Conservation (phyloP, 768 basidiomycete species). For the Mycena pura region DNA sequence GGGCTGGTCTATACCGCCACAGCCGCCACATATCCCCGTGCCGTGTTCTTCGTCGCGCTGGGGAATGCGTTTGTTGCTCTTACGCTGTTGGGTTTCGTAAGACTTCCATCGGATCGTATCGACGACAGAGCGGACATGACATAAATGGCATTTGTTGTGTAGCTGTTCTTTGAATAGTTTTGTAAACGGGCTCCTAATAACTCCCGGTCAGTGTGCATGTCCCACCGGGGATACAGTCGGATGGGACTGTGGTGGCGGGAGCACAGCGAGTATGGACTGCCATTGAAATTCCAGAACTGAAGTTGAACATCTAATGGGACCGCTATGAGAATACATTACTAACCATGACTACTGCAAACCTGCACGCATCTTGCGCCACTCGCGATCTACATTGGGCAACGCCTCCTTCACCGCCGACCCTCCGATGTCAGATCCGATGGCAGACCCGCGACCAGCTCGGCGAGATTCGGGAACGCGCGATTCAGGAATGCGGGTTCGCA, state of each 20-base stretch:
- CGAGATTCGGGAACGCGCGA: not conserved
- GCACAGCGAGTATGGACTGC: too few species aligned
- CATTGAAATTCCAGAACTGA: too few species aligned
- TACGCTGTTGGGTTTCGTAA: constrained; percentile 53
- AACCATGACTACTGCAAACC: too few species aligned
- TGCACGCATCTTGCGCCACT: not conserved
- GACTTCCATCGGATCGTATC: constrained; percentile 40
- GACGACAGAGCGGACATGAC: too few species aligned
- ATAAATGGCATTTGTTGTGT: too few species aligned
- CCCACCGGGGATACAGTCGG: too few species aligned
- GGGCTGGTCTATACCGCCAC: constrained; percentile 76
- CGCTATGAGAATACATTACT: too few species aligned
- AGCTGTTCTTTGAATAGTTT: too few species aligned
- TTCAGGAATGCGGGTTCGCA: not conserved
- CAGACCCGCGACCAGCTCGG: not conserved
- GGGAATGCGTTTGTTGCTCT: constrained; percentile 49
- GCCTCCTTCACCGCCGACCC: not conserved
- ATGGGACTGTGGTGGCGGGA: too few species aligned
- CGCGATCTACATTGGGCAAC: not conserved
- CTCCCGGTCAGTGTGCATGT: too few species aligned
- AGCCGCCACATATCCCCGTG: constrained; percentile 70
- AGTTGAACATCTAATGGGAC: too few species aligned
- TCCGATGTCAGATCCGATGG: not conserved
- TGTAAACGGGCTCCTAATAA: too few species aligned
- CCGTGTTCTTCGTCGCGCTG: constrained; percentile 69